A percentile compares a stretch with the other conserved stretches of the same genome.
Conservation (phyloP, 1,139 yeast species). For the Suzukiozyma palmioleophila region DNA sequence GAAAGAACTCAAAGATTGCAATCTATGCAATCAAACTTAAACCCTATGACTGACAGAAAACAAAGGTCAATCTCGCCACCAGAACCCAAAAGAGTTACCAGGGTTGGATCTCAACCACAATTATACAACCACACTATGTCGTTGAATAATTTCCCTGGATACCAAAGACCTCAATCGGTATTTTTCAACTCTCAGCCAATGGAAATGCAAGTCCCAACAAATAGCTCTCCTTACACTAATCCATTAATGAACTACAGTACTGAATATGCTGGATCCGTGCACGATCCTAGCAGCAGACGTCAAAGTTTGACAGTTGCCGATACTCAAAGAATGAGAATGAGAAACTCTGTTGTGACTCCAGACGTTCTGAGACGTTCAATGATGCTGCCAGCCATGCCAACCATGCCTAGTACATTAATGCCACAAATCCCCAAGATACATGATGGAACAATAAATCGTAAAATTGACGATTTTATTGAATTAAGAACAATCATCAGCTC, state of each 20-base stretch:
- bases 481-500: conserved; percentile 37
- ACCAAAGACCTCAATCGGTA: neutral
- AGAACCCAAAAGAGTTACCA: neutral
- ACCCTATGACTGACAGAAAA: neutral
- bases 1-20: conserved; percentile 10
- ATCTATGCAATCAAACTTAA: conserved; percentile 1
- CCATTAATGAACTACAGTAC: conserved; percentile 21
- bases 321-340: conserved; percentile 18
- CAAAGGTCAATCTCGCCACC: conserved; percentile 2
- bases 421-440: conserved; percentile 8
- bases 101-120: neutral
- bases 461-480: conserved; percentile 32
- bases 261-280: conserved; percentile 12
- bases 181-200: neutral
- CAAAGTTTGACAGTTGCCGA: conserved; percentile 19
- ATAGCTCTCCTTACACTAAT: conserved; percentile 11
- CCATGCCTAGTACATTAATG: conserved; percentile 4
- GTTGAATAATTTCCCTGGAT: neutral
- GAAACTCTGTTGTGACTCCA: neutral
- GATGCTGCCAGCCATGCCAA: conserved; percentile 6
- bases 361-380: neutral
- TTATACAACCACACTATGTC: neutral
- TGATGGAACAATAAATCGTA: conserved; percentile 24
- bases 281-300: conserved; percentile 12
- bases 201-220: conserved; percentile 5